Evolutionary conservation across 2,329 filamentous ascomycete species (phyloP).

Genomic region (Alternaria sp.): DNA sequence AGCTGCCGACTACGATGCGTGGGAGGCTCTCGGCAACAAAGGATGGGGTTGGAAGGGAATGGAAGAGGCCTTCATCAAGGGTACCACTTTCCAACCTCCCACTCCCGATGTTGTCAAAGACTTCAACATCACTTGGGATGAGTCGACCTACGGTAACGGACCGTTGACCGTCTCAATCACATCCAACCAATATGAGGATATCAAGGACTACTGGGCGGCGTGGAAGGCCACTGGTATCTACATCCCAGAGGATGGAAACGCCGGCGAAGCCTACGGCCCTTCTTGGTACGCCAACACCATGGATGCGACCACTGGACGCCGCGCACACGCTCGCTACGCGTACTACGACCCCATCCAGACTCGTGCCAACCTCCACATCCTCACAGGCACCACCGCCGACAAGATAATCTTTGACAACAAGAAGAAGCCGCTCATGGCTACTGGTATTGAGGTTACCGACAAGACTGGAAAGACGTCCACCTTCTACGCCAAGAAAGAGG

Average conservation of each 20-base stretch:
- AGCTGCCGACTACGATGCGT: constrained; percentile 56
- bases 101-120: constrained; percentile 21
- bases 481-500: constrained; percentile 52
- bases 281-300: constrained; percentile 37
- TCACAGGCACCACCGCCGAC: constrained; percentile 27
- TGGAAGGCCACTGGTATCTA: constrained; percentile 30
- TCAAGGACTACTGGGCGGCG: constrained; percentile 31
- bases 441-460: constrained; percentile 26
- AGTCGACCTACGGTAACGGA: constrained; percentile 27
- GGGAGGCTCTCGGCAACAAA: constrained; percentile 63
- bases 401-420: constrained; percentile 28
- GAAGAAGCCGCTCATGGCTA: constrained; percentile 20
- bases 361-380: constrained; percentile 34
- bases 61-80: constrained; percentile 35
- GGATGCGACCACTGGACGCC: constrained; percentile 30
- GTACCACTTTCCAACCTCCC: constrained; percentile 36
- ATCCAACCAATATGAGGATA: constrained; percentile 34
- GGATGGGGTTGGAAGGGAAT: constrained; percentile 65
- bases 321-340: constrained; percentile 35
- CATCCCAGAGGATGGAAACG: constrained; percentile 28
- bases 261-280: constrained; percentile 30
- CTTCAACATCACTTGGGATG: constrained; percentile 39
- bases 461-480: constrained; percentile 6
- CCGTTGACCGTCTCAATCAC: constrained; percentile 36
- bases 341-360: constrained; percentile 37